Percentiles rank a stretch among this genome's conserved stretches.
phyloP scores from a whole-genome alignment of 768 basidiomycete species.

The Floccularia luteovirens region DNA sequence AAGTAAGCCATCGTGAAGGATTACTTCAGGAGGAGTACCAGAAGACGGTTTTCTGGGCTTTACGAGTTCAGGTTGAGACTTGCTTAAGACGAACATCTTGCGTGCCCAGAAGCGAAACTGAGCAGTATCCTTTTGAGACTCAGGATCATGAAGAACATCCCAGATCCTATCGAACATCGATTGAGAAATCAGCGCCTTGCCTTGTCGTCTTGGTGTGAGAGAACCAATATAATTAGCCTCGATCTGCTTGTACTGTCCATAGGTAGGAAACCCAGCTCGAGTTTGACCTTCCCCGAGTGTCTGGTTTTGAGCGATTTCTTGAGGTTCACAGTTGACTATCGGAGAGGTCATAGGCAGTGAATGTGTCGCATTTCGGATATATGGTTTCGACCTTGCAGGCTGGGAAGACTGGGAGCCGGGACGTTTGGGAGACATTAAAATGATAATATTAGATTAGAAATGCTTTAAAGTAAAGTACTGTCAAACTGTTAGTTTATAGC shows the following conservation, averaged over 20 bases:
- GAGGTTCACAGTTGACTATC: slow-evolving; percentile 5
- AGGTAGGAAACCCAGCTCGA: slow-evolving; percentile 51
- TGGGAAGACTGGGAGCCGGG: slow-evolving; percentile 15
- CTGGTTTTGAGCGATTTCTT: neutral
- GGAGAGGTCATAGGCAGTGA: slow-evolving; percentile 9
- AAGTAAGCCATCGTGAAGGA: slow-evolving; percentile 65
- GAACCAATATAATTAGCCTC: slow-evolving; percentile 50
- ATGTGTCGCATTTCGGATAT: slow-evolving; percentile 17
- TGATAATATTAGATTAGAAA: slow-evolving; percentile 3
- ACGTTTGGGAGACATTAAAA: slow-evolving; percentile 25
- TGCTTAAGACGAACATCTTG: slow-evolving; percentile 64
- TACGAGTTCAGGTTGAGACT: slow-evolving; percentile 18
- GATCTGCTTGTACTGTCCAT: slow-evolving; percentile 50
- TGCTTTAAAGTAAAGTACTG: too few species aligned
- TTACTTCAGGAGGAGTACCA: slow-evolving; percentile 26
- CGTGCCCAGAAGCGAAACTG: slow-evolving; percentile 82
- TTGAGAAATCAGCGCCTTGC: slow-evolving; percentile 70
- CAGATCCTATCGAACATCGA: slow-evolving; percentile 66
- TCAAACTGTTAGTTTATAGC: too few species aligned
- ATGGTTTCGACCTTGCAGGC: slow-evolving; percentile 22
- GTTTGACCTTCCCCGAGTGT: slow-evolving; percentile 5
- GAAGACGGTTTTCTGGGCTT: slow-evolving; percentile 12
- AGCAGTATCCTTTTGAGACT: slow-evolving; percentile 38
- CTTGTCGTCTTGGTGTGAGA: slow-evolving; percentile 44
- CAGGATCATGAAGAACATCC: slow-evolving; percentile 53